Conservation (phyloP, 352 stramenopile genomes). For the Phytophthora ohioensis region DNA sequence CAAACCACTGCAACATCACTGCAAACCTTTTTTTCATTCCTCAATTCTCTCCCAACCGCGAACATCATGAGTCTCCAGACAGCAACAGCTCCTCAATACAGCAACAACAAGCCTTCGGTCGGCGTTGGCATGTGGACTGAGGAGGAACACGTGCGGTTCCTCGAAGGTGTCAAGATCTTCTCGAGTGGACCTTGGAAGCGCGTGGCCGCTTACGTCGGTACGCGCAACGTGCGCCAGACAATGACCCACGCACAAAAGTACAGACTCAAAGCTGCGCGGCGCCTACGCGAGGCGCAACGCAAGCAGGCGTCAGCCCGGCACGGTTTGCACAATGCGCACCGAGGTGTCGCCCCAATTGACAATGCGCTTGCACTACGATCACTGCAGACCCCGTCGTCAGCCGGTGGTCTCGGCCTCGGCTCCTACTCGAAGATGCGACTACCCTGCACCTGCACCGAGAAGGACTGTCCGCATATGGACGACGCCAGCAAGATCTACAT, state of each 20-base stretch:
- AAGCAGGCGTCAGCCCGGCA: conserved; percentile 55
- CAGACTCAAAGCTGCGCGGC: conserved; percentile 66
- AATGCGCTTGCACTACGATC: conserved; percentile 14
- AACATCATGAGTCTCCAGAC: conserved; percentile 38
- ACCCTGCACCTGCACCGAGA: conserved; percentile 40
- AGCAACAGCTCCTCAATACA: conserved; percentile 17
- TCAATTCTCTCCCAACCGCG: conserved; percentile 20
- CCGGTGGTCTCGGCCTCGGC: conserved; percentile 36
- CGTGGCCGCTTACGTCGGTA: conserved; percentile 76
- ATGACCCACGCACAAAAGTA: conserved; percentile 88
- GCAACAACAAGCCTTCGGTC: conserved; percentile 28
- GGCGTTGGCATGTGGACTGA: conserved; percentile 70
- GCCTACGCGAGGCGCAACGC: conserved; percentile 60
- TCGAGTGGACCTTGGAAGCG: conserved; percentile 76
- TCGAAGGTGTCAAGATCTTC: conserved; percentile 82
- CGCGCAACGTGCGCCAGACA: conserved; percentile 80
- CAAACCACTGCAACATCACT: conserved; percentile 10
- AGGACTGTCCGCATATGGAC: conserved; percentile 44
- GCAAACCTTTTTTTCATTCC: conserved; percentile 22
- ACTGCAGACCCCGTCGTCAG: conserved; percentile 22
- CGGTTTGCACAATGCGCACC: conserved; percentile 40
- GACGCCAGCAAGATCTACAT: conserved; percentile 54
- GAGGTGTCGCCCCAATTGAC: conserved; percentile 5
- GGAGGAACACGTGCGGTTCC: conserved; percentile 76
- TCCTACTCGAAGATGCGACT: conserved; percentile 45